phyloP scores from a whole-genome alignment of 306 rosid species.

The Crotalaria pallida region DNA sequence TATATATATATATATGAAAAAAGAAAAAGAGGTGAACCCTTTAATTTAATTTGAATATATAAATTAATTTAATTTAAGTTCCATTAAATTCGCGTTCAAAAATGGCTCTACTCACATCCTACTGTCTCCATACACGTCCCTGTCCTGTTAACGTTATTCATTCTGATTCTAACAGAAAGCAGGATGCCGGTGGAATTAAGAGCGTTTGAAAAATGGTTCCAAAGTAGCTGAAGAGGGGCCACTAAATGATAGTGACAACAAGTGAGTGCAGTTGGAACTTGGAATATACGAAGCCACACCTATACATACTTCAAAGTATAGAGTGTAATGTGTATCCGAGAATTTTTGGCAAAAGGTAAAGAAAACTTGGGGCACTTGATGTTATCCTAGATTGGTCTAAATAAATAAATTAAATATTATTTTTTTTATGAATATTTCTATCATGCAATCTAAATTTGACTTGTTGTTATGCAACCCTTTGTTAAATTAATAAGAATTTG shows the following conservation, averaged over 20 bases:
- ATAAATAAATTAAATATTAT: too few relatives aligned
- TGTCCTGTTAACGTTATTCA: not conserved
- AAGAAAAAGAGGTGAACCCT: too few relatives aligned
- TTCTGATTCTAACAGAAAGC: not conserved
- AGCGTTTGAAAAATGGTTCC: slow-evolving; percentile 15
- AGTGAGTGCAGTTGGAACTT: not conserved
- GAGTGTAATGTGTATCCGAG: not conserved
- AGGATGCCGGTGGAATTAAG: slow-evolving; percentile 14
- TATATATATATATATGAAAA: too few relatives aligned
- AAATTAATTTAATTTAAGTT: too few relatives aligned
- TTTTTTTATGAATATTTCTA: too few relatives aligned
- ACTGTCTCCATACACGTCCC: not conserved
- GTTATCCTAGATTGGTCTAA: too few relatives aligned
- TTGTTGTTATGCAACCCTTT: too few relatives aligned
- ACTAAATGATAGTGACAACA: not conserved
- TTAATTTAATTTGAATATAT: too few relatives aligned
- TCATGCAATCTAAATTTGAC: too few relatives aligned
- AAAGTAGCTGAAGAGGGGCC: slow-evolving; percentile 27
- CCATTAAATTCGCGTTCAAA: not conserved
- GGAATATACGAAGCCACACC: slow-evolving; percentile 14
- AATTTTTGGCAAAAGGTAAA: not conserved
- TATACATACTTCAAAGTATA: not conserved
- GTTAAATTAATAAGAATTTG: too few relatives aligned
- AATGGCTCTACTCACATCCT: not conserved
- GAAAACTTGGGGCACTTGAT: too few relatives aligned